Evolutionary conservation across 805 yeast species (phyloP).

Genomic region (Cyberlindnera samutprakarnensis): DNA sequence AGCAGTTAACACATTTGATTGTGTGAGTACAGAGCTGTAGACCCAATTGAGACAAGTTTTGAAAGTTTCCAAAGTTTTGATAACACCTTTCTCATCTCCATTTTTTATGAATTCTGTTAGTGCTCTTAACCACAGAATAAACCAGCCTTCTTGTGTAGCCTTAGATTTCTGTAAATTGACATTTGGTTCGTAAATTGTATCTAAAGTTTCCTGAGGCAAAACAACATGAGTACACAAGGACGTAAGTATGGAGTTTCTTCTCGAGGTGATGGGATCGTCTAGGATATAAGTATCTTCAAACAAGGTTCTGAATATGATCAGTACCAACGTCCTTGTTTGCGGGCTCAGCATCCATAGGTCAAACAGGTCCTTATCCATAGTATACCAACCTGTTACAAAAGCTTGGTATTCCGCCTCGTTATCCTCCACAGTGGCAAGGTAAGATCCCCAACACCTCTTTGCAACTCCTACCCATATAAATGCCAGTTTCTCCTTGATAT

Average conservation of each 20-base stretch:
- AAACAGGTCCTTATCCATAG: conserved; percentile 76
- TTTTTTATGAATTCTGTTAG: conserved; percentile 36
- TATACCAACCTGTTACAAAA: conserved; percentile 64
- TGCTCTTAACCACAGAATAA: conserved; percentile 60
- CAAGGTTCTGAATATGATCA: conserved; percentile 73
- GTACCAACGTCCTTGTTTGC: conserved; percentile 65
- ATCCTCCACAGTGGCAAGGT: conserved; percentile 32
- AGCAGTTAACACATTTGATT: conserved; percentile 56
- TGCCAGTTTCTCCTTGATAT: conserved; percentile 82
- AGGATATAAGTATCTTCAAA: conserved; percentile 90
- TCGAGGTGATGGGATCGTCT: conserved; percentile 86
- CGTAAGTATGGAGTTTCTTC: conserved; percentile 65
- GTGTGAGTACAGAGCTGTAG: conserved; percentile 63
- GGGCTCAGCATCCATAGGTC: conserved; percentile 63
- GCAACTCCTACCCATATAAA: conserved; percentile 88
- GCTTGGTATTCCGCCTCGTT: conserved; percentile 38
- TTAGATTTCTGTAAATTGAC: conserved; percentile 58
- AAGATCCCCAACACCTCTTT: conserved; percentile 85
- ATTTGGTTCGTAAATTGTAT: conserved; percentile 56
- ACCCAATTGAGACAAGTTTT: conserved; percentile 93
- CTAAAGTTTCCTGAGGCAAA: conserved; percentile 60
- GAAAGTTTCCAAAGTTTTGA: conserved; percentile 69
- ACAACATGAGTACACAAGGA: conserved; percentile 81
- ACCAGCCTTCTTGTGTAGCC: conserved; percentile 79
- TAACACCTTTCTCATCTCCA: conserved; percentile 41